Evolutionary conservation across 2,329 filamentous ascomycete genomes (phyloP).

Genomic region (Arthrobotrys sphaeroides): DNA sequence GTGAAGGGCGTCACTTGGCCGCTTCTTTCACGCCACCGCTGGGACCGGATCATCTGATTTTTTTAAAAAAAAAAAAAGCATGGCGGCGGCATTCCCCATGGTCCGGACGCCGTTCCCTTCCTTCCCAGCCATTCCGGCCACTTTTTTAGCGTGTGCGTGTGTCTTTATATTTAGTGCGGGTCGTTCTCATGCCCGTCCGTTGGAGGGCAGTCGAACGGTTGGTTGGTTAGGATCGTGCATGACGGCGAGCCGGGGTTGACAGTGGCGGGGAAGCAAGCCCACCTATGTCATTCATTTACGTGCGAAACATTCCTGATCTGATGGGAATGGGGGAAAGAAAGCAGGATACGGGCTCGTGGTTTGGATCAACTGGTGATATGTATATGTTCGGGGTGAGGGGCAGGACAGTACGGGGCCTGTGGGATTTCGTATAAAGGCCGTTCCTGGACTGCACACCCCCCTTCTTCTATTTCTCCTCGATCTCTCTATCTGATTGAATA

Average conservation of each 20-base stretch:
- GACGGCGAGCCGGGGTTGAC: neutral
- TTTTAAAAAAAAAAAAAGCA: neutral
- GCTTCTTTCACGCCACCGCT: neutral
- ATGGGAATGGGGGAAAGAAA: neutral
- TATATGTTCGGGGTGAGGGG: too few species aligned
- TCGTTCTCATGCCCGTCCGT: neutral
- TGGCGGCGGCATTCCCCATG: slow-evolving; percentile 12
- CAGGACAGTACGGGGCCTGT: too few species aligned
- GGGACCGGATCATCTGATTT: neutral
- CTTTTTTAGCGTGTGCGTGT: neutral
- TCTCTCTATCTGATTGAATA: too few species aligned
- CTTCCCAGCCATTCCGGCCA: neutral
- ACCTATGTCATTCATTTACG: slow-evolving; percentile 13
- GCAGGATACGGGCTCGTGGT: slow-evolving; percentile 23
- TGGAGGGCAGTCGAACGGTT: neutral
- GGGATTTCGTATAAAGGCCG: too few species aligned
- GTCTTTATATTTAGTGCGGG: too few species aligned
- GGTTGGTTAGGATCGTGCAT: slow-evolving; percentile 50
- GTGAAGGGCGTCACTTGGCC: too few species aligned
- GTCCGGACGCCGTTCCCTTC: neutral
- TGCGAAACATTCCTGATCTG: neutral
- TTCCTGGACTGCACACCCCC: too few species aligned
- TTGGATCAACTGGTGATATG: slow-evolving; percentile 8
- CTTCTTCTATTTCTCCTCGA: too few species aligned
- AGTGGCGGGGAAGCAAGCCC: neutral